Evolutionary conservation across 495 filamentous ascomycete genomes (phyloP).

Genomic region (Podospora didyma): DNA sequence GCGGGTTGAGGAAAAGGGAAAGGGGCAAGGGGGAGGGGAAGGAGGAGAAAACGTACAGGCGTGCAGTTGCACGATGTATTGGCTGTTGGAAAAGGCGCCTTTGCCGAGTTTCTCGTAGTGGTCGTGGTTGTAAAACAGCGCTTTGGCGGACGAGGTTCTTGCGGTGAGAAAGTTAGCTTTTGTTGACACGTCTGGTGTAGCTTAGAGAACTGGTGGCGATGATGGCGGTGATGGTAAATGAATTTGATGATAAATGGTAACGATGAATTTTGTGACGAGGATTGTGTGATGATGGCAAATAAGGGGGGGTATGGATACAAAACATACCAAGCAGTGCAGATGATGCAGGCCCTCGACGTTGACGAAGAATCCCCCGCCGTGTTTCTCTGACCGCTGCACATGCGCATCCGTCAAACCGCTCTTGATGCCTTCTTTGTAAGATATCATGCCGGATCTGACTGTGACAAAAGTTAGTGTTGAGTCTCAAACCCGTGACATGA

Average conservation of each 20-base stretch:
- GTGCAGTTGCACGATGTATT: slow-evolving; percentile 46
- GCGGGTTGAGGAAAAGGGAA: too few species aligned
- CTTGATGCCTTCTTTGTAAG: slow-evolving; percentile 10
- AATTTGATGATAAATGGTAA: too few species aligned
- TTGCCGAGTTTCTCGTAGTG: slow-evolving; percentile 46
- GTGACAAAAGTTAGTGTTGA: neutral
- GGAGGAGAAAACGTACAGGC: slow-evolving; percentile 24
- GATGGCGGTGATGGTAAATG: neutral
- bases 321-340: slow-evolving; percentile 49
- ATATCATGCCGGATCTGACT: slow-evolving; percentile 16
- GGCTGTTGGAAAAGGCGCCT: slow-evolving; percentile 48
- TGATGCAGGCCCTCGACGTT: slow-evolving; percentile 57
- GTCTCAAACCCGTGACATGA: neutral
- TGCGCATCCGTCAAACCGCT: slow-evolving; percentile 42
- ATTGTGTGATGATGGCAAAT: neutral
- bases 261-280: too few species aligned
- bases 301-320: too few species aligned
- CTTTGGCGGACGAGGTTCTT: slow-evolving; percentile 52
- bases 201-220: neutral
- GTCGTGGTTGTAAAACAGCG: slow-evolving; percentile 54
- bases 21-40: neutral
- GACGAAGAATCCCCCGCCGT: slow-evolving; percentile 52
- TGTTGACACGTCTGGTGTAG: neutral
- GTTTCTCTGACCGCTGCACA: slow-evolving; percentile 47
- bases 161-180: neutral